These are phyloP conservation scores for Hypoxylon sp. DNA, from an alignment of 2,329 filamentous ascomycete genomes.

Conservation along the genomic window DNA sequence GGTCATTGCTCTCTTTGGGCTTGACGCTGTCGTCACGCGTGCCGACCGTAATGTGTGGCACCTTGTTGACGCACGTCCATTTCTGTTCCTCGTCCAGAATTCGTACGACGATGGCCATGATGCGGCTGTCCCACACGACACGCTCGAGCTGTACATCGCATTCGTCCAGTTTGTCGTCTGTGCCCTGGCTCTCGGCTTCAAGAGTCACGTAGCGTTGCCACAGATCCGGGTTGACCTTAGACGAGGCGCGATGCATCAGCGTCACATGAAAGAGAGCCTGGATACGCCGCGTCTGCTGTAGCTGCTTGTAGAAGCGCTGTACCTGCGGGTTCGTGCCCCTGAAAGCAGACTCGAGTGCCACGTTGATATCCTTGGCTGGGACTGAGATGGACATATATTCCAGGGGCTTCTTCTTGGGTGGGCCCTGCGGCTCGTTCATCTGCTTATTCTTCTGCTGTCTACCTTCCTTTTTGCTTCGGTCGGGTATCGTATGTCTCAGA, in stretches of 20 bases:
- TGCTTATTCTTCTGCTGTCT: slow-evolving; percentile 53
- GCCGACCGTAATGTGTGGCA: slow-evolving; percentile 90
- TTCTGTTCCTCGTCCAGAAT: slow-evolving; percentile 63
- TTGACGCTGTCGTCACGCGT: slow-evolving; percentile 79
- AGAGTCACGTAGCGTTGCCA: slow-evolving; percentile 78
- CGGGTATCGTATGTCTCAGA: slow-evolving; percentile 76
- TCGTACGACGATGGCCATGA: slow-evolving; percentile 92
- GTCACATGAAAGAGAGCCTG: slow-evolving; percentile 94
- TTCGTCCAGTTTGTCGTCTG: slow-evolving; percentile 63
- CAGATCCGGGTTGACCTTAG: slow-evolving; percentile 68
- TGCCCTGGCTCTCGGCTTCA: slow-evolving; percentile 48
- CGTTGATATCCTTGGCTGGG: slow-evolving; percentile 51
- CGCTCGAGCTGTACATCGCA: slow-evolving; percentile 71
- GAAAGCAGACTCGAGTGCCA: slow-evolving; percentile 76
- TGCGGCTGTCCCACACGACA: slow-evolving; percentile 82
- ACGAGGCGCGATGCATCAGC: slow-evolving; percentile 79
- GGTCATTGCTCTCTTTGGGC: slow-evolving; percentile 91
- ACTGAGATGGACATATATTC: slow-evolving; percentile 66
- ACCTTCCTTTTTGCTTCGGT: slow-evolving; percentile 57
- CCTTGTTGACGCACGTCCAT: slow-evolving; percentile 77
- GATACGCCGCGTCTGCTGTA: slow-evolving; percentile 76
- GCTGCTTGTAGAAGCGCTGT: slow-evolving; percentile 75
- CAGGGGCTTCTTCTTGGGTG: slow-evolving; percentile 56
- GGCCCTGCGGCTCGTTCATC: slow-evolving; percentile 46
- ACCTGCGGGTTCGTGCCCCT: slow-evolving; percentile 58